Conservation (phyloP, 1,139 yeast species). For the Yamadazyma triangularis region DNA sequence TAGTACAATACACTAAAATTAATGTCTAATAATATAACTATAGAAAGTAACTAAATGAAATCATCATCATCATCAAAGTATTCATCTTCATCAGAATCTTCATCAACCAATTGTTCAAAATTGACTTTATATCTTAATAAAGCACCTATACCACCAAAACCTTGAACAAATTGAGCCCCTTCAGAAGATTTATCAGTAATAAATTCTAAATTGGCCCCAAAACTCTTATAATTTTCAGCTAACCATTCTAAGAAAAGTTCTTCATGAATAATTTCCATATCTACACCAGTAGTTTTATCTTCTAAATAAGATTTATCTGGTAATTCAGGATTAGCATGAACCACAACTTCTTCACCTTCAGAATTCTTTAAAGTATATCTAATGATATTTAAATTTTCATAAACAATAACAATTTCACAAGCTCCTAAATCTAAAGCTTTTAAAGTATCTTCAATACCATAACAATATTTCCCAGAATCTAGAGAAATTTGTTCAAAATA, state of each 20-base stretch:
- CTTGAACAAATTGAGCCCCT: conserved; percentile 97
- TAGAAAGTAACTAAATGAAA: conserved; percentile 31
- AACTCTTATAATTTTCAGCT: conserved; percentile 91
- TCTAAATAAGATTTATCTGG: conserved; percentile 72
- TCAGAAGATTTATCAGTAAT: conserved; percentile 95
- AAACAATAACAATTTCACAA: conserved; percentile 86
- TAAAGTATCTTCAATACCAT: conserved; percentile 93
- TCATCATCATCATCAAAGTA: conserved; percentile 70
- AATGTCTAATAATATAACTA: too few relatives aligned
- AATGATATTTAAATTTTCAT: conserved; percentile 80
- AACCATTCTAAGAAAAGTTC: conserved; percentile 91
- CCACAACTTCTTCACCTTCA: conserved; percentile 75
- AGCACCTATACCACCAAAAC: conserved; percentile 99
- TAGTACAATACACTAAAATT: too few relatives aligned
- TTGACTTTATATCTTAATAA: conserved; percentile 92
- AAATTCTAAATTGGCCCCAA: conserved; percentile 93
- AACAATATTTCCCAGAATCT: conserved; percentile 95
- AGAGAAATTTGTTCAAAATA: conserved; percentile 97
- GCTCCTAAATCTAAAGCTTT: conserved; percentile 97
- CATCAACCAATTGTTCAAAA: conserved; percentile 91
- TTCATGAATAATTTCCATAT: conserved; percentile 82
- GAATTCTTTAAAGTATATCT: conserved; percentile 83
- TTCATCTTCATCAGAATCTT: conserved; percentile 81
- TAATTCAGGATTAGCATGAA: conserved; percentile 66
- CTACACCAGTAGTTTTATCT: conserved; percentile 84